These are phyloP conservation scores for Graphium sp. DNA, from an alignment of 2,329 filamentous ascomycete species.

Conservation along the genomic window DNA sequence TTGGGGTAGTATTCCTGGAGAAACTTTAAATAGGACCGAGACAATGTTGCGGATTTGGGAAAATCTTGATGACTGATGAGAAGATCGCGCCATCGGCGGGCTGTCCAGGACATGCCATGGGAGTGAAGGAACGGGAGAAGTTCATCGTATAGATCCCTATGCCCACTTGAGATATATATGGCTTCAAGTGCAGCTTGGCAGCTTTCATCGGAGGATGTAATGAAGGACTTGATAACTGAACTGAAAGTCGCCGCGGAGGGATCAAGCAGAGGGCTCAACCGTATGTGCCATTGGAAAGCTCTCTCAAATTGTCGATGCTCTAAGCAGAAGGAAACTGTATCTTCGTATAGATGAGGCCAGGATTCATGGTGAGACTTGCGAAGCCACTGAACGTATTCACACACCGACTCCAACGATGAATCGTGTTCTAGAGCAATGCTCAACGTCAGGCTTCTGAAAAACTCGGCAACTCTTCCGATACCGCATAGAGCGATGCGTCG, in stretches of 20 bases:
- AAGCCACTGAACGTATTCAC: neutral
- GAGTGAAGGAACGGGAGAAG: slow-evolving; percentile 33
- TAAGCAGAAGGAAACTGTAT: slow-evolving; percentile 25
- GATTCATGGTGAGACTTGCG: neutral
- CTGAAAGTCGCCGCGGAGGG: slow-evolving; percentile 22
- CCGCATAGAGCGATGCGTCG: no score
- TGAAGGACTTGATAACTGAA: slow-evolving; percentile 23
- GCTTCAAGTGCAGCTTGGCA: slow-evolving; percentile 21
- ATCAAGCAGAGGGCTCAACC: slow-evolving; percentile 23
- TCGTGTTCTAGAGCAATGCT: no score
- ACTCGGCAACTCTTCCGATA: no score
- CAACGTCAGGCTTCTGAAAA: no score
- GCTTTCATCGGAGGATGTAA: slow-evolving; percentile 15
- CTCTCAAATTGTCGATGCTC: slow-evolving; percentile 17
- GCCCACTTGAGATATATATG: slow-evolving; percentile 25
- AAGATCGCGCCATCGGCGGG: slow-evolving; percentile 27
- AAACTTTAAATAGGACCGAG: slow-evolving; percentile 29
- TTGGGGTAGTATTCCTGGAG: slow-evolving; percentile 25
- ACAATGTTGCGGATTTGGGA: no score
- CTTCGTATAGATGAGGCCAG: slow-evolving; percentile 35
- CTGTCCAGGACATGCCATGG: slow-evolving; percentile 23
- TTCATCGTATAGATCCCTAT: slow-evolving; percentile 29
- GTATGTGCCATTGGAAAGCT: slow-evolving; percentile 29
- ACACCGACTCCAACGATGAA: slow-evolving; percentile 2
- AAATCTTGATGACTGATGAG: slow-evolving; percentile 22